A percentile compares a stretch with the other conserved stretches of the same genome.
Conservation (phyloP, 345 rosid species). For the Diplotaxis tenuifolia region DNA sequence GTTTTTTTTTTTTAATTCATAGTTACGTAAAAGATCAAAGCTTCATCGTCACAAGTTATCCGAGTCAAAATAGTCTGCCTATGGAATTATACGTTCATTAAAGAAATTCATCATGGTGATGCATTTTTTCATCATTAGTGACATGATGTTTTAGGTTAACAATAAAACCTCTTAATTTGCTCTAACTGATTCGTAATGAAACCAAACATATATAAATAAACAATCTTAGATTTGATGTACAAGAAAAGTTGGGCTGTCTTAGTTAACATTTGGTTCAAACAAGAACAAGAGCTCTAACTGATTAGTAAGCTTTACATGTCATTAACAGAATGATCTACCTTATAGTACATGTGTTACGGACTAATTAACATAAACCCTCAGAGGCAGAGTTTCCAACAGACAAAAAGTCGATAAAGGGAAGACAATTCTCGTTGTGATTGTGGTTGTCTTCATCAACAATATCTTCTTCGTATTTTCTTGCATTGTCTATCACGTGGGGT, state of each 20-base stretch:
- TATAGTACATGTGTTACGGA: constrained; percentile 2
- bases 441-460: constrained; percentile 21
- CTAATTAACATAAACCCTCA: constrained; percentile 23
- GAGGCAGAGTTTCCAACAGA: constrained; percentile 45
- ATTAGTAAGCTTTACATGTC: constrained; percentile 6
- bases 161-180: neutral
- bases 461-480: constrained; percentile 30
- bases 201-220: neutral
- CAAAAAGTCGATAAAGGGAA: constrained; percentile 59
- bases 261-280: constrained; percentile 21
- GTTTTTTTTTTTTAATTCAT: neutral
- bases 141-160: neutral
- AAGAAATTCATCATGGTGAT: constrained; percentile 8
- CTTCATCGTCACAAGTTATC: constrained; percentile 17
- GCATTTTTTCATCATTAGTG: neutral
- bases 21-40: neutral
- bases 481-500: constrained; percentile 49
- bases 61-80: constrained; percentile 23
- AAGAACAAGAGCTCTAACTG: constrained; percentile 21
- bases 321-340: constrained; percentile 17
- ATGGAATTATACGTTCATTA: neutral
- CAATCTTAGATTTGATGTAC: constrained; percentile 9
- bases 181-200: neutral
- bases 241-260: constrained; percentile 6
- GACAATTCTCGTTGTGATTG: constrained; percentile 17